These are phyloP conservation scores for Phialophora macrospora DNA, from an alignment of 2,329 filamentous ascomycete genomes.

Conservation along the genomic window DNA sequence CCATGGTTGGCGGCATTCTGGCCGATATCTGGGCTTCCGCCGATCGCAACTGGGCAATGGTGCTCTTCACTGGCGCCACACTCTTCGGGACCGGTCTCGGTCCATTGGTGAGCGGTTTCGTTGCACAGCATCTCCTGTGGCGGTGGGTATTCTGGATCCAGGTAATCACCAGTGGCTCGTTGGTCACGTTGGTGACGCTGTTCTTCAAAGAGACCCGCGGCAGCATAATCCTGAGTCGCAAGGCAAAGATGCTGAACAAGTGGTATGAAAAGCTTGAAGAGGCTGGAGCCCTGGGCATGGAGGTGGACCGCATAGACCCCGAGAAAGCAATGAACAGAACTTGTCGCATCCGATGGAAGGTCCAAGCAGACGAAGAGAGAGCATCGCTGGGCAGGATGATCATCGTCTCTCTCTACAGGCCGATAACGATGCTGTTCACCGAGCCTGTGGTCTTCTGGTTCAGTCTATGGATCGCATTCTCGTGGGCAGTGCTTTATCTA, in stretches of 20 bases:
- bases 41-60: constrained; percentile 87
- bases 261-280: constrained; percentile 79
- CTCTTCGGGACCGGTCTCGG: constrained; percentile 80
- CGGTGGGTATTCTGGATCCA: constrained; percentile 92
- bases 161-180: constrained; percentile 68
- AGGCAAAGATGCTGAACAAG: constrained; percentile 72
- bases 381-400: constrained; percentile 35
- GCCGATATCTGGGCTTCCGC: constrained; percentile 81
- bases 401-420: constrained; percentile 34
- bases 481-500: constrained; percentile 86
- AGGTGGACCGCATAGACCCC: constrained; percentile 64
- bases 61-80: constrained; percentile 77
- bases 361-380: constrained; percentile 36
- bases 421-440: constrained; percentile 59
- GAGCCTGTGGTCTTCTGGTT: constrained; percentile 73
- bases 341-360: constrained; percentile 38
- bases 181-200: constrained; percentile 68
- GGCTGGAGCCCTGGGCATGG: constrained; percentile 59
- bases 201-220: constrained; percentile 84
- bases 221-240: constrained; percentile 76
- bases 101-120: constrained; percentile 71
- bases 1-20: constrained; percentile 91
- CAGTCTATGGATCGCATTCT: constrained; percentile 85
- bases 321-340: constrained; percentile 52
- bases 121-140: constrained; percentile 72